Evolutionary conservation across 2,329 filamentous ascomycete genomes (phyloP), one percentile per base, ranked within the genome.

Genomic region (Raffaelea ambrosiae): DNA sequence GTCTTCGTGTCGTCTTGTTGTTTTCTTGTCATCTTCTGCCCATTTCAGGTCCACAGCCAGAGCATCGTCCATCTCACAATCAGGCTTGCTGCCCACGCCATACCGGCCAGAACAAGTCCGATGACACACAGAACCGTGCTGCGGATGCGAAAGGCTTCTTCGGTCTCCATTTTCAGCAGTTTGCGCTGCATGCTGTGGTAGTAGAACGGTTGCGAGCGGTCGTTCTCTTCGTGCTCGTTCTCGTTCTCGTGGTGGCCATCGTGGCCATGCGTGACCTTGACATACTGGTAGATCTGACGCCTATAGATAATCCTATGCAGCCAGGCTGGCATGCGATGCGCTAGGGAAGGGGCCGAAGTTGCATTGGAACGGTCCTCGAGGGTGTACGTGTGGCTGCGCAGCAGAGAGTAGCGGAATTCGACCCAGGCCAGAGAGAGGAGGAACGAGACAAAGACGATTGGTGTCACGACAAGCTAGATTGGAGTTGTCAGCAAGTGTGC

Each of bases 341-440:
- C n/a, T n/a, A n/a, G n/a, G n/a, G n/a, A n/a, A n/a, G n/a, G n/a
- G n/a, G n/a, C n/a, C n/a, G n/a, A n/a, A n/a, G n/a, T n/a, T n/a
- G n/a, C n/a, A n/a, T n/a, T n/a, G n/a, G n/a, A n/a, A n/a, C n/a
- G n/a, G n/a, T n/a, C n/a, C n/a, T n/a, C n/a, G n/a, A n/a, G n/a
- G n/a, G n/a, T n/a, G n/a, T n/a, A n/a, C n/a, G n/a, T n/a, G n/a
- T n/a, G n/a, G n/a, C n/a, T n/a, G n/a, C n/a, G n/a, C n/a, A n/a
- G n/a, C n/a, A n/a, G 58, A 57, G 77, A 64, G 72, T 79, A 68
- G 49, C 70, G 70, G 44, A 73, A 66, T 65, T 86, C 81, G 40
- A 86, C 72, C 45, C 84, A 62, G 59, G 74, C 71, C 41, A 86
- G 74, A 2, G 82, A 85, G 53, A 85, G 41, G 39, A 87, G 61